Evolutionary conservation across 192 early-diverging fungal genomes (phyloP).

Genomic region (Jimgerdemannia lactiflua): DNA sequence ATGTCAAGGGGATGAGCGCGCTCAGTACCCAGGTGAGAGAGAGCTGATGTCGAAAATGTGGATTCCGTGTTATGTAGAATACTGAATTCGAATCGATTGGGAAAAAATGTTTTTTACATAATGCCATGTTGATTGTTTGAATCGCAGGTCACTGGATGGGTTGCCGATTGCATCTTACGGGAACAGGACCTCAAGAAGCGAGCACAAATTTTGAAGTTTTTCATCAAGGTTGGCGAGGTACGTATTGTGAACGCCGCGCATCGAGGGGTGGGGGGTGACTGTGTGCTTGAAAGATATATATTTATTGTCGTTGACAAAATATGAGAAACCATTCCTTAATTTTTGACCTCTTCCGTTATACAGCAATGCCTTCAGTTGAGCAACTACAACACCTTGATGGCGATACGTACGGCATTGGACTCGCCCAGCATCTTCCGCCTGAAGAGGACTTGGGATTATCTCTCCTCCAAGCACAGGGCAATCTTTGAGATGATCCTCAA

Average conservation of each 20-base stretch:
- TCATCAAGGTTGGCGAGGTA: slow-evolving; percentile 60
- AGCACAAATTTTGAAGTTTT: slow-evolving; percentile 60
- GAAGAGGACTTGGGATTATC: slow-evolving; percentile 62
- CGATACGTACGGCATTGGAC: slow-evolving; percentile 74
- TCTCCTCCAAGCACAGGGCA: slow-evolving; percentile 65
- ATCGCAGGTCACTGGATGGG: slow-evolving; percentile 66
- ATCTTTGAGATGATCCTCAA: slow-evolving; percentile 56
- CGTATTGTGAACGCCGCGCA: too few species aligned
- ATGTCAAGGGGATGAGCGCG: slow-evolving; percentile 73
- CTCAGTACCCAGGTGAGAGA: slow-evolving; percentile 52
- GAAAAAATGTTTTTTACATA: too few species aligned
- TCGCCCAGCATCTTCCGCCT: slow-evolving; percentile 69
- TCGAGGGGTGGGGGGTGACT: too few species aligned
- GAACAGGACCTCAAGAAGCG: slow-evolving; percentile 64
- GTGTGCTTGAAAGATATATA: too few species aligned
- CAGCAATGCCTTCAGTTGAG: slow-evolving; percentile 43
- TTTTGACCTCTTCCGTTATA: too few species aligned
- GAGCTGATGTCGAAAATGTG: too few species aligned
- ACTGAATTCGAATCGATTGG: too few species aligned
- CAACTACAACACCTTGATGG: slow-evolving; percentile 76
- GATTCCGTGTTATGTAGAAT: too few species aligned
- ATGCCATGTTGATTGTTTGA: too few species aligned
- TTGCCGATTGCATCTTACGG: slow-evolving; percentile 59
- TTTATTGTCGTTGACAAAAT: too few species aligned
- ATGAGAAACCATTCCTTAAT: too few species aligned